These are phyloP conservation scores for Erythrophleum ivorense DNA, from an alignment of 331 rosid genomes.

Conservation along the genomic window DNA sequence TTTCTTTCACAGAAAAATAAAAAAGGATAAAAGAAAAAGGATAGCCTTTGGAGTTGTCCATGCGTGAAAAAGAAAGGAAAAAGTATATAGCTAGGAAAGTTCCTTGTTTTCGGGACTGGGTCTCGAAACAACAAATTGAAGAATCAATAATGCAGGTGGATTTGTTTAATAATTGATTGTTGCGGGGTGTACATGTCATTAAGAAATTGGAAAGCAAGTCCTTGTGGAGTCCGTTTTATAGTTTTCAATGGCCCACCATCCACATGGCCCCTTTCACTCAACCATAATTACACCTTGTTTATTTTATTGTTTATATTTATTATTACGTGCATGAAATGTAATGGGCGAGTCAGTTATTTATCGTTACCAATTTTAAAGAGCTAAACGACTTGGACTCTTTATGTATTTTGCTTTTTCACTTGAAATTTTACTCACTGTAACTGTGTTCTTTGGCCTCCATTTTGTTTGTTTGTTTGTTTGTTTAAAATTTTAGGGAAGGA, in stretches of 20 bases:
- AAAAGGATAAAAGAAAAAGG: not conserved
- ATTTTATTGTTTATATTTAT: not conserved
- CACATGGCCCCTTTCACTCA: conserved; percentile 80
- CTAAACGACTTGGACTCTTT: not conserved
- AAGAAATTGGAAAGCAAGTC: conserved; percentile 67
- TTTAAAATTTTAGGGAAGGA: not conserved
- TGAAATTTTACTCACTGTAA: not conserved
- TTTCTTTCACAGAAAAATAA: conserved; percentile 25
- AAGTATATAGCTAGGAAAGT: conserved; percentile 59
- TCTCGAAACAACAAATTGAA: conserved; percentile 70
- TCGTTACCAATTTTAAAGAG: conserved; percentile 30
- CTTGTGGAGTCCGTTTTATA: conserved; percentile 77
- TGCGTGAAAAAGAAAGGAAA: conserved; percentile 43
- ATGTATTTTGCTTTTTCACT: not conserved
- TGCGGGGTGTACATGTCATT: conserved; percentile 76
- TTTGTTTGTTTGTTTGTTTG: not conserved
- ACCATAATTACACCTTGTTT: conserved; percentile 47
- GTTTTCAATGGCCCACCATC: conserved; percentile 75
- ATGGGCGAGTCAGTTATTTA: conserved; percentile 25
- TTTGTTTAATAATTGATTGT: conserved; percentile 61
- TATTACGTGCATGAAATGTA: conserved; percentile 35
- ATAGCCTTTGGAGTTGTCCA: conserved; percentile 55
- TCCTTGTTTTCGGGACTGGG: conserved; percentile 70
- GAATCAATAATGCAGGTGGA: conserved; percentile 72
- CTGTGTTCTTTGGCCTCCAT: not conserved